These are phyloP conservation scores for Camelina neglecta DNA, from an alignment of 345 rosid genomes.

Conservation along the genomic window DNA sequence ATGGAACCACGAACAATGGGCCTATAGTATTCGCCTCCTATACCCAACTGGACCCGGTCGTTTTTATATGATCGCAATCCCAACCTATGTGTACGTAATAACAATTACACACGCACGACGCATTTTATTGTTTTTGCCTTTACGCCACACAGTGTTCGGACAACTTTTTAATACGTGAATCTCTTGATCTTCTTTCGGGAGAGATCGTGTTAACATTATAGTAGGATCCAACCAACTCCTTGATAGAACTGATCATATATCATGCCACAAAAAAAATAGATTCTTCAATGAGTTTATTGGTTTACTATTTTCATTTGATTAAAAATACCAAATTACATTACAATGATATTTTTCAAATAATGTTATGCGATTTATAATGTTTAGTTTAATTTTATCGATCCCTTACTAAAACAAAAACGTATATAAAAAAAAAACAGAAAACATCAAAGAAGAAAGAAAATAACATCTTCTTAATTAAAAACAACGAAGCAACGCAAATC, in stretches of 20 bases:
- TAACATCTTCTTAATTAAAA: not conserved
- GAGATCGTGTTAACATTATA: not conserved
- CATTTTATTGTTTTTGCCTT: too few relatives aligned
- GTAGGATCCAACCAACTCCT: too few relatives aligned
- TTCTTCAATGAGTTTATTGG: not conserved
- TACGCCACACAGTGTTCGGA: not conserved
- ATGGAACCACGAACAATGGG: not conserved
- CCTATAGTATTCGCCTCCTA: constrained; percentile 4
- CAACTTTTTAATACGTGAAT: not conserved
- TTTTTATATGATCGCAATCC: not conserved
- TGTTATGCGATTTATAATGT: not conserved
- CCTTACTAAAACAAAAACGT: not conserved
- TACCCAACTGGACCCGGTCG: constrained; percentile 15
- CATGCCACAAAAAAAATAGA: not conserved
- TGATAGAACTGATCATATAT: not conserved
- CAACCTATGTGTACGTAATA: not conserved
- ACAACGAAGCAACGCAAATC: constrained; percentile 13
- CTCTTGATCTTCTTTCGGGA: not conserved
- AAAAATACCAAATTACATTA: not conserved
- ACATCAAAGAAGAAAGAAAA: not conserved
- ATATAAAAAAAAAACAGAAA: not conserved
- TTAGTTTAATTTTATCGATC: not conserved
- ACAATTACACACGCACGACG: not conserved
- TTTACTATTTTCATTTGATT: not conserved
- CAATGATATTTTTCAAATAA: not conserved